Percentiles rank a stretch among this genome's conserved stretches.
phyloP scores from a whole-genome alignment of 1,284 basidiomycete genomes.

The Puccinia coronata region DNA sequence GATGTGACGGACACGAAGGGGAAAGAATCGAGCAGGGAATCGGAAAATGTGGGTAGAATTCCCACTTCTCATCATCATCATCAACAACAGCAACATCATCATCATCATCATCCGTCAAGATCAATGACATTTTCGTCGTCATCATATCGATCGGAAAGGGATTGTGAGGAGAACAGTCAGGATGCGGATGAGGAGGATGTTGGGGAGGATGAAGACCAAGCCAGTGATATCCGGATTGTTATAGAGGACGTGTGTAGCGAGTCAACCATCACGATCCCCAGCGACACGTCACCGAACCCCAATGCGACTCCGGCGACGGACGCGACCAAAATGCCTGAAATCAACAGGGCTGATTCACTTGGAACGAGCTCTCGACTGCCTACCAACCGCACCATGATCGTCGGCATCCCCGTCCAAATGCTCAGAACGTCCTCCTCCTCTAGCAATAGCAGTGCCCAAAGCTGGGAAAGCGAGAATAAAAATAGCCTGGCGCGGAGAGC shows the following conservation, averaged over 20 bases:
- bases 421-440: constrained; percentile 18
- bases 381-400: constrained; percentile 23
- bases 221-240: constrained; percentile 9
- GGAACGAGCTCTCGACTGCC: constrained; percentile 6
- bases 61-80: constrained; percentile 4
- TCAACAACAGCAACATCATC: constrained; percentile 18
- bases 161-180: constrained; percentile 41
- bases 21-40: not conserved
- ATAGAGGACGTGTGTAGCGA: not conserved
- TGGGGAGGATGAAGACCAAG: constrained; percentile 45
- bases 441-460: constrained; percentile 9
- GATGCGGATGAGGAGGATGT: constrained; percentile 49
- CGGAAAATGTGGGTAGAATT: constrained; percentile 23
- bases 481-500: not conserved
- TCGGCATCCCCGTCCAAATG: constrained; percentile 34
- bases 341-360: not conserved
- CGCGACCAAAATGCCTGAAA: not conserved
- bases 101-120: constrained; percentile 10
- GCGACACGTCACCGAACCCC: not conserved
- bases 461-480: constrained; percentile 16
- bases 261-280: not conserved
- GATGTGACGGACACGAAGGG: not conserved
- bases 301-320: not conserved
- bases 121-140: constrained; percentile 15
- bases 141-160: constrained; percentile 29